phyloP scores from a whole-genome alignment of 2,329 filamentous ascomycete genomes.

The Claviceps sorghi region DNA sequence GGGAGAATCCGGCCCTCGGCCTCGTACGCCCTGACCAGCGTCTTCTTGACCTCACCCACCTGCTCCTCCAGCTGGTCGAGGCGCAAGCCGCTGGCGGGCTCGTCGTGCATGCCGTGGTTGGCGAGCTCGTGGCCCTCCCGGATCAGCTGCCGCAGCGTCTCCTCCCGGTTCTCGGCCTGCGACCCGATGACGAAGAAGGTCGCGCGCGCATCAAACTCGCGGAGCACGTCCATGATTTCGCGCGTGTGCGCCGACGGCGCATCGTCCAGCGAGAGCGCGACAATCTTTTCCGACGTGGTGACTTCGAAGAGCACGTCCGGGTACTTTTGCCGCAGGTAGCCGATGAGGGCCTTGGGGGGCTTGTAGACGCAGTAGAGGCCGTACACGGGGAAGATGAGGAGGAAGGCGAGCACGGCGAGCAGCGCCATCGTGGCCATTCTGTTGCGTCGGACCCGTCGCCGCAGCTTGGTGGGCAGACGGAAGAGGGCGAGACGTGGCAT shows the following conservation, averaged over 20 bases:
- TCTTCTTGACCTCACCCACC: conserved; percentile 47
- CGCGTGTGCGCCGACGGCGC: conserved; percentile 59
- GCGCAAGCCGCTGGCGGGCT: conserved; percentile 50
- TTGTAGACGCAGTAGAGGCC: conserved; percentile 63
- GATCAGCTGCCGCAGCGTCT: conserved; percentile 42
- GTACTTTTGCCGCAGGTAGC: conserved; percentile 55
- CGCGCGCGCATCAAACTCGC: conserved; percentile 50
- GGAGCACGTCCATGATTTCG: conserved; percentile 55
- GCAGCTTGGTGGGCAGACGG: conserved; percentile 40
- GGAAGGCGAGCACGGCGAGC: conserved; percentile 22
- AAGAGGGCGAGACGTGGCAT: conserved; percentile 32
- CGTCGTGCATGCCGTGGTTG: conserved; percentile 84
- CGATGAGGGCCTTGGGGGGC: conserved; percentile 57
- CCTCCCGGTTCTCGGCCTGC: conserved; percentile 48
- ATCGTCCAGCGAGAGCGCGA: conserved; percentile 81
- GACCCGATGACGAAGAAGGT: conserved; percentile 84
- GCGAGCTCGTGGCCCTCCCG: conserved; percentile 55
- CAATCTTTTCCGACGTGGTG: conserved; percentile 40
- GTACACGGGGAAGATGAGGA: conserved; percentile 25
- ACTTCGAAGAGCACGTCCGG: conserved; percentile 70
- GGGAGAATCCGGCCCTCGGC: conserved; percentile 29
- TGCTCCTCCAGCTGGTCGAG: conserved; percentile 45
- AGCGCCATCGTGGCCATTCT: conserved; percentile 40
- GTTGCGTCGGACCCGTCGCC: conserved; percentile 42
- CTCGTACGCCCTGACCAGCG: conserved; percentile 43